Percentiles rank a stretch among this genome's conserved stretches.
Evolutionary conservation across 495 filamentous ascomycete genomes (phyloP).

Genomic region (Penicillium dipodomyicola): DNA sequence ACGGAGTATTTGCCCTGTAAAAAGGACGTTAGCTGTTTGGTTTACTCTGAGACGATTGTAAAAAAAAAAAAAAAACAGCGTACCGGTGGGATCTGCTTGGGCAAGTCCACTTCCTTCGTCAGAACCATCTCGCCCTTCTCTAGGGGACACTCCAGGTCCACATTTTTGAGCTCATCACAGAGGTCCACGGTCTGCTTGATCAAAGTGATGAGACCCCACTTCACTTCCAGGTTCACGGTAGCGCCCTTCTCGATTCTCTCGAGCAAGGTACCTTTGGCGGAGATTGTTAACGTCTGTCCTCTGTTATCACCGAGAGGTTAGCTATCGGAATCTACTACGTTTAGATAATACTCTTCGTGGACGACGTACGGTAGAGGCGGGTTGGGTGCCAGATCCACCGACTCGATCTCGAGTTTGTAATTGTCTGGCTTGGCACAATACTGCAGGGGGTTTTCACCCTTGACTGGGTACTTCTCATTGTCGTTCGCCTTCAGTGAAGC

Average conservation of each 20-base stretch:
- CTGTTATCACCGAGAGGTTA: conserved; percentile 44
- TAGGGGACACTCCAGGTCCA: conserved; percentile 87
- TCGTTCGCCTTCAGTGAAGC: conserved; percentile 24
- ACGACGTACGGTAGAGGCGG: conserved; percentile 77
- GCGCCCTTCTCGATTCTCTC: conserved; percentile 72
- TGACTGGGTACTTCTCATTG: conserved; percentile 25
- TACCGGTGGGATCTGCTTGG: conserved; percentile 86
- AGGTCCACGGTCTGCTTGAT: conserved; percentile 75
- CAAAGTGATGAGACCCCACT: conserved; percentile 86
- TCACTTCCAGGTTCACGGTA: conserved; percentile 77
- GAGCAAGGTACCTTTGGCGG: conserved; percentile 68
- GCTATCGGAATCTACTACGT: conserved; percentile 14
- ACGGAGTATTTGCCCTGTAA: conserved; percentile 85
- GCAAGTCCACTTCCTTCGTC: conserved; percentile 79
- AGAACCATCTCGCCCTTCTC: conserved; percentile 68
- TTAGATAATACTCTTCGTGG: background rate
- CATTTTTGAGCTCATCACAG: conserved; percentile 82
- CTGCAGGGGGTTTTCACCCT: conserved; percentile 46
- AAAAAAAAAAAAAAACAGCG: no score
- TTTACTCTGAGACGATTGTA: background rate
- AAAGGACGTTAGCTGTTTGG: conserved; percentile 12
- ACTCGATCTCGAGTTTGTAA: conserved; percentile 69
- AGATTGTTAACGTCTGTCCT: conserved; percentile 74
- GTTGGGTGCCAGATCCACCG: conserved; percentile 79
- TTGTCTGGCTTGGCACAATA: conserved; percentile 65